Evolutionary conservation across 179 eudicot genomes (phyloP), one percentile per base, ranked within the genome.

Genomic region (Silene coronaria): DNA sequence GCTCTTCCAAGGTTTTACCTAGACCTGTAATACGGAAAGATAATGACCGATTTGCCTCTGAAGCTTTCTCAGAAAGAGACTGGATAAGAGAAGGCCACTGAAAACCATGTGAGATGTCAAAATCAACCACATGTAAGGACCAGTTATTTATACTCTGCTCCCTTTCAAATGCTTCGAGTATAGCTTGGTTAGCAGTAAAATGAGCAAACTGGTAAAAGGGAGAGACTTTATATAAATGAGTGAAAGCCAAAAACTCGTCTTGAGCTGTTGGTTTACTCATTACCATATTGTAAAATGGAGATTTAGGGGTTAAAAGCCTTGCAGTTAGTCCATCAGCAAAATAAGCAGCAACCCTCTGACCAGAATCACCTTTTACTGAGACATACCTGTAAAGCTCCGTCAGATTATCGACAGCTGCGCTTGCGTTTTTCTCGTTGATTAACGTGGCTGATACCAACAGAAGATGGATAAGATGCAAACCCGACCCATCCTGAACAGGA

Each of bases 71-170:
- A 0, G 93, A 87, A 0, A 92, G 80, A 30, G 97, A 89, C 70
- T 92, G 97, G 62, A 92, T 87, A n/a, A 92, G 91, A 77, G 96
- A 92, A 79, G 97, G 97, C 97, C 97, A 90, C 71, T 90, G 96
- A 80, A 90, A 90, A 22, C 97, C 96, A 76, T 92, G 86, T 0
- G 84, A 88, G 42, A 89, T 66, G 60, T 90, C 93, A n/a, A 86
- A 86, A 77, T 92, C 97, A 32, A 92, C 78, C 6, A 92, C 87
- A 57, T 87, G 96, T 48, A 90, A 71, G 0, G 76, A 30, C 48
- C 77, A 17, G 32, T 79, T 84, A 72, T 86, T 86, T 12, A 12
- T 60, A 3, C 68, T 79, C 74, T 81, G 81, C n/a, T 90, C 91
- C 65, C 76, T 78, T 77, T 90, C 91, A 26, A 88, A 92, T 16